phyloP scores from a whole-genome alignment of 345 rosid genomes.

The Populus euphratica region DNA sequence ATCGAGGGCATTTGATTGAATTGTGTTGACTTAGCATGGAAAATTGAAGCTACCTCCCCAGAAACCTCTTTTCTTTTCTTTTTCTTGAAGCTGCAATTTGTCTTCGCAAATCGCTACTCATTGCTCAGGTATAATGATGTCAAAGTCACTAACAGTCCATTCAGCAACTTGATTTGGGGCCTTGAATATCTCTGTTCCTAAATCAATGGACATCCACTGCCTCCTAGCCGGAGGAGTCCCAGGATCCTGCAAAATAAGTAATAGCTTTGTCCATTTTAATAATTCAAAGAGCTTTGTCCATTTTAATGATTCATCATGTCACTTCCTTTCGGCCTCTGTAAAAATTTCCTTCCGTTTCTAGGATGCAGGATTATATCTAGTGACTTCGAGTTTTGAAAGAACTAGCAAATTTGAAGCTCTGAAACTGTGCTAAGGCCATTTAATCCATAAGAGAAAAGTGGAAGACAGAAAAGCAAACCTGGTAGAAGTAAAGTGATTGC shows the following conservation, averaged over 20 bases:
- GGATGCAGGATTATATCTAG: too few species aligned
- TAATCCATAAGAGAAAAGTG: too few species aligned
- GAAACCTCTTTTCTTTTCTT: not conserved
- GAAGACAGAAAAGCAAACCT: constrained; percentile 6
- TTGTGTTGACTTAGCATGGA: not conserved
- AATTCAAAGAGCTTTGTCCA: not conserved
- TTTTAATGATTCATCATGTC: not conserved
- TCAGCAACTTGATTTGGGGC: constrained; percentile 21
- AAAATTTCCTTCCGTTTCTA: too few species aligned
- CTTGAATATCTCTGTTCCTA: constrained; percentile 24
- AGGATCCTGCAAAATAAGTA: constrained; percentile 9
- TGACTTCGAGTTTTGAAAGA: too few species aligned
- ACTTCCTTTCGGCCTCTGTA: not conserved
- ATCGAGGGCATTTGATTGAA: not conserved
- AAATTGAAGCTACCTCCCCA: not conserved
- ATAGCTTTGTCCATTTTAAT: too few species aligned
- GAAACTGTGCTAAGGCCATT: too few species aligned
- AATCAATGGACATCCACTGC: constrained; percentile 27
- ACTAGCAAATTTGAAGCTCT: too few species aligned
- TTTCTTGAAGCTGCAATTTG: not conserved
- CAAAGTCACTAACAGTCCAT: constrained; percentile 26
- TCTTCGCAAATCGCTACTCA: not conserved
- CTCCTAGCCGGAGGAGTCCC: constrained; percentile 17
- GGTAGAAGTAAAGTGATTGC: constrained; percentile 26
- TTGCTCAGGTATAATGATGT: constrained; percentile 14